A percentile compares a stretch with the other conserved stretches of the same genome.
Evolutionary conservation across 2,329 filamentous ascomycete species (phyloP).

Genomic region (Alternaria tenuissima): DNA sequence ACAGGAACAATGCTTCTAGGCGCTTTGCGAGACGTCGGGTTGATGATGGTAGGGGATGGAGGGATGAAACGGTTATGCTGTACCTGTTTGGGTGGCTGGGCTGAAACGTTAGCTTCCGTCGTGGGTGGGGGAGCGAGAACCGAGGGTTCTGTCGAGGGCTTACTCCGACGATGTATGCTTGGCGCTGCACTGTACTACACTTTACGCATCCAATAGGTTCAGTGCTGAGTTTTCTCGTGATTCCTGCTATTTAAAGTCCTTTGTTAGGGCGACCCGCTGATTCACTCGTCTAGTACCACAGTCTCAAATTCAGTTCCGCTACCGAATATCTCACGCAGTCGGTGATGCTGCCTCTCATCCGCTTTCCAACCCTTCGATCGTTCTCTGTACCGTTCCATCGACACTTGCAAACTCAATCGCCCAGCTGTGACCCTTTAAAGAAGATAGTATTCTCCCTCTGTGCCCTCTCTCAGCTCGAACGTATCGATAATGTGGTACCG

Average conservation of each 20-base stretch:
- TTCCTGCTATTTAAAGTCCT: background rate
- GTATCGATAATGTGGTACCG: slow-evolving; percentile 1
- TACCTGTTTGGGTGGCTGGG: slow-evolving; percentile 12
- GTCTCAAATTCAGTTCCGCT: background rate
- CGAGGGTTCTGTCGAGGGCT: background rate
- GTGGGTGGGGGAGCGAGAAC: background rate
- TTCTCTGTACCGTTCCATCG: background rate
- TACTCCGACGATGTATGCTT: background rate
- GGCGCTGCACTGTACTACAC: background rate
- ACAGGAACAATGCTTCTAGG: slow-evolving; percentile 7
- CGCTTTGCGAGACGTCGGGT: slow-evolving; percentile 7
- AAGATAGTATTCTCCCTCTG: background rate
- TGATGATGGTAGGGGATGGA: background rate
- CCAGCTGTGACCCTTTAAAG: background rate
- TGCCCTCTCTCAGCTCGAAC: background rate
- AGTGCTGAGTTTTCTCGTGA: background rate
- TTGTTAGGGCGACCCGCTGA: background rate
- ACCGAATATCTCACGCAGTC: background rate
- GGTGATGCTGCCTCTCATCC: background rate
- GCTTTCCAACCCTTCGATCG: background rate
- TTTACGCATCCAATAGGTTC: background rate
- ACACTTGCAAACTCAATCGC: background rate
- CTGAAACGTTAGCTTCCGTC: slow-evolving; percentile 14
- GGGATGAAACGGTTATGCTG: slow-evolving; percentile 16
- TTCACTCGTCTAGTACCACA: background rate